Evolutionary conservation across 768 basidiomycete species (phyloP).

Genomic region (Phallus indusiatus): DNA sequence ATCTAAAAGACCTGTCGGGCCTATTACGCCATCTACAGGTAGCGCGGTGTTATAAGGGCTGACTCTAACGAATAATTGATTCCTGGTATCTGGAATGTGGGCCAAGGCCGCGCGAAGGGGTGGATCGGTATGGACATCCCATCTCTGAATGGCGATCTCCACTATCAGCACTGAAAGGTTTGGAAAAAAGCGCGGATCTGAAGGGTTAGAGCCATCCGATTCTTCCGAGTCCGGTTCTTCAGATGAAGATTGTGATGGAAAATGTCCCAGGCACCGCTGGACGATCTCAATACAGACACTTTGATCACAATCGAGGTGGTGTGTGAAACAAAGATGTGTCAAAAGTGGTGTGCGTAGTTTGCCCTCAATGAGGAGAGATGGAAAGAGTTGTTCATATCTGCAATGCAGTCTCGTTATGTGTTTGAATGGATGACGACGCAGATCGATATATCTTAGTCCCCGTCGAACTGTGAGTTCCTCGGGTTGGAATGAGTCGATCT

Average conservation of each 20-base stretch:
- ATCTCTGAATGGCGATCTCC: constrained; percentile 1
- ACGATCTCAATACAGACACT: background rate
- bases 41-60: constrained; percentile 4
- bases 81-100: background rate
- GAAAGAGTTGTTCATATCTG: constrained; percentile 4
- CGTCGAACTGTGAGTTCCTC: constrained; percentile 5
- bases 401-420: background rate
- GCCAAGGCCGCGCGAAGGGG: background rate
- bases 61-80: constrained; percentile 1
- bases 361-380: background rate
- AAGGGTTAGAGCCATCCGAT: background rate
- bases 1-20: background rate
- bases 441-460: background rate
- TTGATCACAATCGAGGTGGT: constrained; percentile 1
- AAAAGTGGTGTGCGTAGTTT: background rate
- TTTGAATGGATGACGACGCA: background rate
- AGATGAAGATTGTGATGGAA: no score
- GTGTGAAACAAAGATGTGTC: constrained; percentile 9
- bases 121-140: constrained; percentile 1
- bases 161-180: constrained; percentile 3
- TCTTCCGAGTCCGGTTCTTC: background rate
- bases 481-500: background rate
- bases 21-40: background rate
- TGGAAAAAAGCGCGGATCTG: background rate
- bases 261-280: background rate